Evolutionary conservation across 2,329 filamentous ascomycete genomes (phyloP).

Genomic region (Pyrenochaeta sp.): DNA sequence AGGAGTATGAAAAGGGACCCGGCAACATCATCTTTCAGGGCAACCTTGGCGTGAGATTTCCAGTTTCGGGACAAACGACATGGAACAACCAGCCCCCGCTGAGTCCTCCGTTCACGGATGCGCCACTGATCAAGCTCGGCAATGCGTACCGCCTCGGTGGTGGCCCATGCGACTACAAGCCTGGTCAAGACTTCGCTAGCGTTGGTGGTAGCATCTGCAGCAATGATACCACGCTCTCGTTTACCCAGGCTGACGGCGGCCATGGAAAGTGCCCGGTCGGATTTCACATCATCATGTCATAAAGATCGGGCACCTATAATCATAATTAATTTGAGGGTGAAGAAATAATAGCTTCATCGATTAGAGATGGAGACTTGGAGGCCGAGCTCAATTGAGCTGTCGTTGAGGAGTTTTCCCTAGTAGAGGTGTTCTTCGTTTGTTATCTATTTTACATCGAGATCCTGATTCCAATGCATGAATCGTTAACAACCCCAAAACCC

Average conservation of each 20-base stretch:
- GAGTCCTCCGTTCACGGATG: slow-evolving; percentile 21
- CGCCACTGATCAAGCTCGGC: slow-evolving; percentile 20
- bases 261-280: slow-evolving; percentile 16
- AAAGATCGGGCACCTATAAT: background rate
- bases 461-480: background rate
- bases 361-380: background rate
- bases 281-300: background rate
- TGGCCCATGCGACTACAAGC: slow-evolving; percentile 24
- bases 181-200: slow-evolving; percentile 18
- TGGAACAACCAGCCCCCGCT: slow-evolving; percentile 23
- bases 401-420: background rate
- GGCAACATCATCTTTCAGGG: slow-evolving; percentile 29
- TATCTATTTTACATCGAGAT: background rate
- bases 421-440: background rate
- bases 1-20: slow-evolving; percentile 16
- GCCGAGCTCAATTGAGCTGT: background rate
- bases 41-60: slow-evolving; percentile 18
- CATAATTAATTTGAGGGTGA: background rate
- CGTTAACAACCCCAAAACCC: too few species aligned
- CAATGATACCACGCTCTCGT: slow-evolving; percentile 21
- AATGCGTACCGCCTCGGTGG: slow-evolving; percentile 27
- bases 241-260: slow-evolving; percentile 16
- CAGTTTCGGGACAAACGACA: slow-evolving; percentile 22
- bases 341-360: background rate
- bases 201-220: slow-evolving; percentile 26